Percentiles rank a stretch among this genome's conserved stretches.
Conservation (phyloP, 768 basidiomycete species). For the Lactifluus piperatus region DNA sequence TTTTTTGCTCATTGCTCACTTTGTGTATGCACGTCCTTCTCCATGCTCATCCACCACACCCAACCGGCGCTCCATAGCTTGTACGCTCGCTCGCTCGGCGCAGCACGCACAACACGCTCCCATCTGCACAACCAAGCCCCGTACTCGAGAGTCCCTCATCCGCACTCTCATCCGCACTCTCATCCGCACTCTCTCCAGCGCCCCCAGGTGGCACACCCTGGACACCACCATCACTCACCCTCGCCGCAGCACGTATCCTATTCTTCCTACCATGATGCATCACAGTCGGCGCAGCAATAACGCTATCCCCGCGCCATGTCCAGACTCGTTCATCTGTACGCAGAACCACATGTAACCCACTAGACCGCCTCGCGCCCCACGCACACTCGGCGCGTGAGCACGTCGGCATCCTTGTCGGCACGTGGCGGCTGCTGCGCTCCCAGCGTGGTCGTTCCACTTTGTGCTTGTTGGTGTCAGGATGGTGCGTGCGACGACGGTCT, state of each 20-base stretch:
- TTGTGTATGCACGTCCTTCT: too few relatives aligned
- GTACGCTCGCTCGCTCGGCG: not conserved
- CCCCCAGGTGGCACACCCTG: not conserved
- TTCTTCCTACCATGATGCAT: constrained; percentile 17
- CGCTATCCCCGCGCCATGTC: too few relatives aligned
- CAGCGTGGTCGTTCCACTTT: not conserved
- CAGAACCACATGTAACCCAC: not conserved
- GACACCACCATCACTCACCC: not conserved
- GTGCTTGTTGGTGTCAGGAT: not conserved
- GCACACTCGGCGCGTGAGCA: constrained; percentile 16
- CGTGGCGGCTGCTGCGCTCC: not conserved
- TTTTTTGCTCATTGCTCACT: not conserved
- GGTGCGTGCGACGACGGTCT: constrained; percentile 1
- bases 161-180: too few relatives aligned
- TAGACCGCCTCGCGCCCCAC: constrained; percentile 19
- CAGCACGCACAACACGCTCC: constrained; percentile 1
- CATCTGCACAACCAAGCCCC: not conserved
- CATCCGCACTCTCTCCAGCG: not conserved
- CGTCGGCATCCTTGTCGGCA: constrained; percentile 11
- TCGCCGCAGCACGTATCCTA: not conserved
- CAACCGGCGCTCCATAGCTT: not conserved
- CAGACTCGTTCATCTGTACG: constrained; percentile 10
- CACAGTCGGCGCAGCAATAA: constrained; percentile 17
- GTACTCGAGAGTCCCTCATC: not conserved
- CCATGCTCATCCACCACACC: not conserved